Evolutionary conservation across 345 rosid genomes (phyloP).

Genomic region (Boechera divaricarpa): DNA sequence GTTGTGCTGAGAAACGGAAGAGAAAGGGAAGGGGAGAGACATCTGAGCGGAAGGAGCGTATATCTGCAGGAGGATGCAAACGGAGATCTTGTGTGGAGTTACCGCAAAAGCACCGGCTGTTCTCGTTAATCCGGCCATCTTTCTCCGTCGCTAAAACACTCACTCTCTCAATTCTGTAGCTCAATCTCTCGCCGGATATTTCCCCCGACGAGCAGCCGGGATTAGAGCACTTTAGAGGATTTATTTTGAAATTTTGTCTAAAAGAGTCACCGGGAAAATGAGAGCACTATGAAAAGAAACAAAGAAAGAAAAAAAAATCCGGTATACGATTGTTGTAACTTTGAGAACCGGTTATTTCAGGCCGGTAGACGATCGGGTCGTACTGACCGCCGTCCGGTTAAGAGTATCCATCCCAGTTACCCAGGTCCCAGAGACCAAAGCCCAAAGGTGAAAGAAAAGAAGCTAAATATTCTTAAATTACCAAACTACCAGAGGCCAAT

Average conservation of each 20-base stretch:
- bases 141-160: constrained; percentile 5
- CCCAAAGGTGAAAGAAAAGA: neutral
- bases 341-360: constrained; percentile 25
- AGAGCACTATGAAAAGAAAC: constrained; percentile 32
- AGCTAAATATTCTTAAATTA: neutral
- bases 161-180: neutral
- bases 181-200: constrained; percentile 34
- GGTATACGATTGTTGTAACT: neutral
- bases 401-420: neutral
- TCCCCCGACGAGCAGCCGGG: constrained; percentile 33
- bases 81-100: constrained; percentile 91
- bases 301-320: neutral
- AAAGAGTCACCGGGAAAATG: constrained; percentile 39
- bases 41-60: constrained; percentile 77
- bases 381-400: constrained; percentile 1
- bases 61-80: constrained; percentile 77
- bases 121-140: constrained; percentile 60
- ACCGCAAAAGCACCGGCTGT: constrained; percentile 56
- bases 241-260: constrained; percentile 23
- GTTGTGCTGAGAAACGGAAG: constrained; percentile 89
- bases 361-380: constrained; percentile 5
- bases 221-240: constrained; percentile 35
- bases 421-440: neutral
- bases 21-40: constrained; percentile 70
- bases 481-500: too few species aligned